A percentile compares a stretch with the other conserved stretches of the same genome.
Evolutionary conservation across 2,329 filamentous ascomycete species (phyloP).

Genomic region (Ceratocystis cubensis): DNA sequence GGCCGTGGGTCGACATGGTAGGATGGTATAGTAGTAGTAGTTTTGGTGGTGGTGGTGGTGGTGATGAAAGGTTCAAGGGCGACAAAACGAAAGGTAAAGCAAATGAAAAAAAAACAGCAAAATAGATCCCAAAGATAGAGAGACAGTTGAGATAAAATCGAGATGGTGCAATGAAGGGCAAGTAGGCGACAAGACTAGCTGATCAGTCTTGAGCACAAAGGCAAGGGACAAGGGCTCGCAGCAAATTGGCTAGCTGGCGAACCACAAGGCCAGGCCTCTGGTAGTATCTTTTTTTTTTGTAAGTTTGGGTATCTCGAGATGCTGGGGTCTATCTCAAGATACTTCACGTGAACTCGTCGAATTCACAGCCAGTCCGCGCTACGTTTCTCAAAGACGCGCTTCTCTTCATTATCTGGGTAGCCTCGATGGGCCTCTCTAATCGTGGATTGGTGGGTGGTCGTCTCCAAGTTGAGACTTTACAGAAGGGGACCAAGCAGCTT

Average conservation of each 20-base stretch:
- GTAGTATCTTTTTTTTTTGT: not conserved
- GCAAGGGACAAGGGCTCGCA: not conserved
- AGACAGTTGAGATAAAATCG: not conserved
- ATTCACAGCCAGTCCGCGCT: constrained; percentile 22
- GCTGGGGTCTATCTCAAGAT: constrained; percentile 4
- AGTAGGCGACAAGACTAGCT: constrained; percentile 4
- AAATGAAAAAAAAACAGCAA: not conserved
- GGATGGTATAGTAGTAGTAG: too few relatives aligned
- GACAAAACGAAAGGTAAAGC: not conserved
- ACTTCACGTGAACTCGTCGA: constrained; percentile 22
- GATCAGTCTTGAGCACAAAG: constrained; percentile 4
- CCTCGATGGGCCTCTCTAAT: constrained; percentile 5
- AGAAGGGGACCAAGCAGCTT: not conserved
- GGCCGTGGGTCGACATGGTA: constrained; percentile 12
- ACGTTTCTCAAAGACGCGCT: constrained; percentile 22
- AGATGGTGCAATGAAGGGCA: not conserved
- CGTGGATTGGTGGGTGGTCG: constrained; percentile 2
- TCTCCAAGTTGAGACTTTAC: constrained; percentile 5
- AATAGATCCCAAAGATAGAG: not conserved
- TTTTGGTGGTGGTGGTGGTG: not conserved
- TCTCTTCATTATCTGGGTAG: constrained; percentile 22
- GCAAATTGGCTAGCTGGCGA: not conserved
- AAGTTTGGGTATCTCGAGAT: constrained; percentile 7
- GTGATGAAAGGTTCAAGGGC: not conserved
- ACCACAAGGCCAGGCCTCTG: not conserved